Base-by-base conservation (phyloP, 306 rosid genomes). In the Quillaja saponaria region DNA sequence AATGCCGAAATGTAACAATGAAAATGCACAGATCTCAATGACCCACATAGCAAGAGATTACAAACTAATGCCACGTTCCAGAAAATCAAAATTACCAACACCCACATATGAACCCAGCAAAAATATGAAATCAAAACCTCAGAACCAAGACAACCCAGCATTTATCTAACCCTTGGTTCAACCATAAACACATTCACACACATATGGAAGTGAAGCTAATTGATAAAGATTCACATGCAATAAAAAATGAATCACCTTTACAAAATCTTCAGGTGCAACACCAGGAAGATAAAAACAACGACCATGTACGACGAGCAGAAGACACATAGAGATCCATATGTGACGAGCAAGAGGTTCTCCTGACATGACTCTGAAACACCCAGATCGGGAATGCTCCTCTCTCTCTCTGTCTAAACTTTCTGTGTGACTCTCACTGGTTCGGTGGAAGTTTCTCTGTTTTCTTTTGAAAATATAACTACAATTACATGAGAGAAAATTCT, bases 201-300 rank as follows among this genome's bases (percentile, higher is more conserved):
- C 33, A 58, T 0, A 54, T 19, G 39, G 3, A 17, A 10, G 21
- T 15, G 37, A 20, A 63, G 46, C 49, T 15, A 61, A 70, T 34
- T 13, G 34, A 47, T n/a, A 51, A 1, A 18, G 5, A 44, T 13
- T 7, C 14, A 8, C 35, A 71, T 4, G 5, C 0, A 41, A 0
- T 17, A 6, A 10, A 63, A 15, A 52, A 60, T 39, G 13, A 50
- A 64, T n/a, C 34, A 90, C 97, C 81, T 77, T 72, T 45, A 55
- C 68, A 61, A 90, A 90, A 73, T 84, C 95, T 53, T 82, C 81
- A 19, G 96, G 96, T 25, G 91, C 87, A 17, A 90, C 96, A 55
- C 90, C 96, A 19, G 89, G 94, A 39, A 90, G 96, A 73, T 90
- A 84, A 71, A 86, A 90, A 71, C 80, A 80, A 25, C 62, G 71